Evolutionary conservation across 2,329 filamentous ascomycete species (phyloP).

Genomic region (Macroventuria anomochaeta): DNA sequence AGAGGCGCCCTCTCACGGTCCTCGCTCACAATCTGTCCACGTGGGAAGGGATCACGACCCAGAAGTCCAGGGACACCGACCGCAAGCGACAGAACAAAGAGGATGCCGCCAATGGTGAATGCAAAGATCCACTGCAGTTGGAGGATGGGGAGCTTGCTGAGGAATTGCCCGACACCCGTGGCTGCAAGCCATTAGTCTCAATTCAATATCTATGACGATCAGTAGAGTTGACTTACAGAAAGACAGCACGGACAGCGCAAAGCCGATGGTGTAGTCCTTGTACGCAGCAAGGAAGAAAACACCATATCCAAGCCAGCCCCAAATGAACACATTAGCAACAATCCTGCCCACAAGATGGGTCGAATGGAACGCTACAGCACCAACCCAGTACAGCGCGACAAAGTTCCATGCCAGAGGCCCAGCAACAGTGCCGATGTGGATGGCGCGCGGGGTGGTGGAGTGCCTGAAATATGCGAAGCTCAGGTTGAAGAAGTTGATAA

Average conservation of each 20-base stretch:
- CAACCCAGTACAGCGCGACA: constrained; percentile 87
- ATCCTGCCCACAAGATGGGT: constrained; percentile 73
- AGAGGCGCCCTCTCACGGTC: constrained; percentile 63
- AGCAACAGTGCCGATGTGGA: constrained; percentile 77
- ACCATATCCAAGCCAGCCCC: constrained; percentile 80
- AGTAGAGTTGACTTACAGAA: constrained; percentile 69
- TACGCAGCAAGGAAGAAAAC: constrained; percentile 75
- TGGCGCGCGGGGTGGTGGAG: constrained; percentile 71
- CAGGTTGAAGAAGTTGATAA: constrained; percentile 84
- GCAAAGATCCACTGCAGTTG: constrained; percentile 94
- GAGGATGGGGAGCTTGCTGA: constrained; percentile 71
- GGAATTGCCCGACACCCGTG: constrained; percentile 79
- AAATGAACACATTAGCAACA: constrained; percentile 86
- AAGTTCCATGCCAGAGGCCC: constrained; percentile 87
- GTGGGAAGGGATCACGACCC: constrained; percentile 63
- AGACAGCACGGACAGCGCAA: constrained; percentile 74
- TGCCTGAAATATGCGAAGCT: constrained; percentile 81
- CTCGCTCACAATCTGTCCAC: constrained; percentile 53
- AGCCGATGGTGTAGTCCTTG: constrained; percentile 80
- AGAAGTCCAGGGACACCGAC: constrained; percentile 69
- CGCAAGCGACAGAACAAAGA: constrained; percentile 72
- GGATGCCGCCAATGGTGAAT: constrained; percentile 77
- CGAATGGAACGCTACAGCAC: constrained; percentile 77
- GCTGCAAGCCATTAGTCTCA: constrained; percentile 47
- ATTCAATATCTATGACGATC: too few species aligned